Base-by-base conservation (phyloP, 2,329 filamentous ascomycete genomes). In the Xylariaceae sp. region DNA sequence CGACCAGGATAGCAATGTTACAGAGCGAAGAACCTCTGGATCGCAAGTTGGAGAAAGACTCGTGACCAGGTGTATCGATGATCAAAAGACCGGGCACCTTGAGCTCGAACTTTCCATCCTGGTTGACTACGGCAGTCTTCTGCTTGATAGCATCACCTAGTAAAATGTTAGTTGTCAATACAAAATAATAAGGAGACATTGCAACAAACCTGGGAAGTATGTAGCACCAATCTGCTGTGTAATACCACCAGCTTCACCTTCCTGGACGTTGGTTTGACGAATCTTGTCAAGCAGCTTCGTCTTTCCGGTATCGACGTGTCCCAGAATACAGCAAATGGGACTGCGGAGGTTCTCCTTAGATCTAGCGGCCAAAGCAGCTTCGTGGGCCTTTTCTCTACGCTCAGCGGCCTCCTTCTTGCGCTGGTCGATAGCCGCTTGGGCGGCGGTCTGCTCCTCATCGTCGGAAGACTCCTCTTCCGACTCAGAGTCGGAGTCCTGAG, bases 271-370 rank as follows among this genome's bases (percentile, higher is more conserved):
- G 59, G 94, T 97, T 76, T 97, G 92, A 71, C 94, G 89, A 72
- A 99, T 90, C 80, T 99, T 99, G 81, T 99, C 94, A 60, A 99
- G 83, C 64, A 99, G 81, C 80, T 97, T 99, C n/a, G 94, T 99
- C 81, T 99, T 99, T 75, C 94, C 94, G 51, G 95, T 99, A 87
- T 99, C 94, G 84, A 99, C 94, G 85, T 99, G 94, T 71, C 94
- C 94, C 65, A 99, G 86, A 83, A 99, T 99, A 88, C 93, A 97
- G 82, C 94, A 97, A 77, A 99, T 99, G 56, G 94, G 94, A 47
- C 94, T 97, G 60, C 94, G 91, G 58, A 99, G 84, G 76, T 99
- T 88, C 74, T 99, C 92, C 76, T 90, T 92, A 18, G 93, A 97
- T 62, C 92, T 85, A 53, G 93, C 92, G 50, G 91, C 92, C 72